A percentile compares a stretch with the other conserved stretches of the same genome.
These are phyloP conservation scores for Smallanthus sonchifolius DNA, from an alignment of 129 eudicot species.

Conservation along the genomic window DNA sequence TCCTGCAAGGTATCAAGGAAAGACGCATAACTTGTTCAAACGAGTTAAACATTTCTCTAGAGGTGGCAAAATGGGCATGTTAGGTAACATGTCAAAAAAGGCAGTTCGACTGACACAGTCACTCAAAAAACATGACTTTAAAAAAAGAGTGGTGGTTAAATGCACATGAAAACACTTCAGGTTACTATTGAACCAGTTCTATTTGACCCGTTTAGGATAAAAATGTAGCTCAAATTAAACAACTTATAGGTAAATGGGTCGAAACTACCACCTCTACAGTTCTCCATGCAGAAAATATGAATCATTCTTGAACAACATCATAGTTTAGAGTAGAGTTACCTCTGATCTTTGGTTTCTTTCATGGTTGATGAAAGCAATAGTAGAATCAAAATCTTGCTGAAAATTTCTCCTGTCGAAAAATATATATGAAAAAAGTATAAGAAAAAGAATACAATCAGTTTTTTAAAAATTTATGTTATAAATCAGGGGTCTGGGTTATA, in stretches of 20 bases:
- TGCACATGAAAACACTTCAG: neutral
- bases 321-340: slow-evolving; percentile 34
- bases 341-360: slow-evolving; percentile 89
- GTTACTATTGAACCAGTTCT: neutral
- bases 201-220: neutral
- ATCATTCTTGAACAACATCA: neutral
- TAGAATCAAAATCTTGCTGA: slow-evolving; percentile 88
- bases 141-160: neutral
- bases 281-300: neutral
- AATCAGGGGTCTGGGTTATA: no score
- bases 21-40: neutral
- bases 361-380: slow-evolving; percentile 74
- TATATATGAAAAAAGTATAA: neutral
- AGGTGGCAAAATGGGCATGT: neutral
- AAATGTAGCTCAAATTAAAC: neutral
- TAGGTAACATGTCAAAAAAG: neutral
- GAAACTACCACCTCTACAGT: neutral
- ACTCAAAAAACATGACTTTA: neutral
- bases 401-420: slow-evolving; percentile 53
- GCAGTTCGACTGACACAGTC: neutral
- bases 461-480: no score
- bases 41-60: neutral
- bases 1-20: slow-evolving; percentile 42
- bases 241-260: neutral
- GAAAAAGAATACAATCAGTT: no score